phyloP scores from a whole-genome alignment of 139 green algal genomes.

The Chlorella sp. region DNA sequence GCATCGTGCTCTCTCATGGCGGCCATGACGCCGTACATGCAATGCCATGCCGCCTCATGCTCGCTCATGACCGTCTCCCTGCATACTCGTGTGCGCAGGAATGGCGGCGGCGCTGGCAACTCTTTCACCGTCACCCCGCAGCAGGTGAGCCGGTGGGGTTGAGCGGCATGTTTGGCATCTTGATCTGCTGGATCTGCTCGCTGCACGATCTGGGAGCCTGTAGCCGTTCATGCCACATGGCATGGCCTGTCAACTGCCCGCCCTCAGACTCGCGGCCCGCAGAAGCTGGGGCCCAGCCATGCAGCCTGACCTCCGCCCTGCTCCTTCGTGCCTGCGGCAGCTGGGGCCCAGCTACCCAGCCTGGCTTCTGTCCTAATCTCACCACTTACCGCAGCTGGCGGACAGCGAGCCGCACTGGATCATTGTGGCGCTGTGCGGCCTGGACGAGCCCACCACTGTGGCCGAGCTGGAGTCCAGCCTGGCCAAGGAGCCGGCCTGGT shows the following conservation, averaged over 20 bases:
- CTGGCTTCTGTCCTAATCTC: not conserved
- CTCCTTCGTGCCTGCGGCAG: not conserved
- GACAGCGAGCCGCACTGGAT: constrained; percentile 77
- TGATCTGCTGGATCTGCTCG: too few species aligned
- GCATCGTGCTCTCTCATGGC: too few species aligned
- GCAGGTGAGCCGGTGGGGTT: not conserved
- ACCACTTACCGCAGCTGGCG: constrained; percentile 34
- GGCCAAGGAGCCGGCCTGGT: constrained; percentile 53
- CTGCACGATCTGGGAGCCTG: too few species aligned
- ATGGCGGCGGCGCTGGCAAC: constrained; percentile 34
- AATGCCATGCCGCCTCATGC: not conserved
- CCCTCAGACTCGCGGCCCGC: too few species aligned
- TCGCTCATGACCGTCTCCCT: not conserved
- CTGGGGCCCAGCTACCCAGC: too few species aligned
- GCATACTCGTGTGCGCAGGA: not conserved
- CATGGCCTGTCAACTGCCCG: not conserved
- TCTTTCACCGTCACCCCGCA: constrained; percentile 11
- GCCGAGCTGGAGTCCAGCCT: constrained; percentile 41
- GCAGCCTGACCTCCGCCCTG: too few species aligned
- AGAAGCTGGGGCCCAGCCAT: too few species aligned
- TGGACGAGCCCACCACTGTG: constrained; percentile 56
- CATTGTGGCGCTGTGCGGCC: constrained; percentile 81
- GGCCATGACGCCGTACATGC: too few species aligned
- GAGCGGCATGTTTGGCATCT: too few species aligned
- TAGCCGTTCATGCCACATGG: not conserved